phyloP scores from a whole-genome alignment of 441 rosid genomes.

The Eruca vesicaria region DNA sequence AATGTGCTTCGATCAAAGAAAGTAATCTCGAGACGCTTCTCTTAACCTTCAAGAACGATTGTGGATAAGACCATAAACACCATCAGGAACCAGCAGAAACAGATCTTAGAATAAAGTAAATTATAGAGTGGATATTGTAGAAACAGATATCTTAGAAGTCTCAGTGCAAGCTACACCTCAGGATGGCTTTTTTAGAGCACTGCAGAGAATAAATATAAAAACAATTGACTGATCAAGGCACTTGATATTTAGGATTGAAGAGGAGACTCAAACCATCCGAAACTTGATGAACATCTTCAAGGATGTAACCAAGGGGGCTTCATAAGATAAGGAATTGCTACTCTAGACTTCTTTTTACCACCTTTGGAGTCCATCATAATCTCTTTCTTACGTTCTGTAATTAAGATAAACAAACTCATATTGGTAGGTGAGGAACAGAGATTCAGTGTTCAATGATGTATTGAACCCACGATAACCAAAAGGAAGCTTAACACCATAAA shows the following conservation, averaged over 20 bases:
- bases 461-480: constrained; percentile 86
- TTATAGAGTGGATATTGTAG: too few relatives aligned
- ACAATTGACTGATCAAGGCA: not conserved
- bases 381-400: not conserved
- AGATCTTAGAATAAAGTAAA: too few relatives aligned
- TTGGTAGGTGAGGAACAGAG: not conserved
- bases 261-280: not conserved
- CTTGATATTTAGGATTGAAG: not conserved
- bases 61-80: too few relatives aligned
- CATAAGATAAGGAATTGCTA: too few relatives aligned
- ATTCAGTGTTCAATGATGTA: not conserved
- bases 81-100: too few relatives aligned
- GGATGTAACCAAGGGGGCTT: not conserved
- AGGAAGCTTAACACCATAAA: constrained; percentile 91
- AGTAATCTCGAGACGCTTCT: too few relatives aligned
- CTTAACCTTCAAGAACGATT: too few relatives aligned
- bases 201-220: too few relatives aligned
- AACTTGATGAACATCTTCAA: not conserved
- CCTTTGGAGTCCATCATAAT: not conserved
- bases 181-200: not conserved
- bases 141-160: too few relatives aligned
- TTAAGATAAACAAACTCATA: not conserved
- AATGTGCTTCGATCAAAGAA: too few relatives aligned
- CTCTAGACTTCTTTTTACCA: not conserved
- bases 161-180: not conserved